Conservation (phyloP, 345 rosid species). For the Citrus trifoliata region DNA sequence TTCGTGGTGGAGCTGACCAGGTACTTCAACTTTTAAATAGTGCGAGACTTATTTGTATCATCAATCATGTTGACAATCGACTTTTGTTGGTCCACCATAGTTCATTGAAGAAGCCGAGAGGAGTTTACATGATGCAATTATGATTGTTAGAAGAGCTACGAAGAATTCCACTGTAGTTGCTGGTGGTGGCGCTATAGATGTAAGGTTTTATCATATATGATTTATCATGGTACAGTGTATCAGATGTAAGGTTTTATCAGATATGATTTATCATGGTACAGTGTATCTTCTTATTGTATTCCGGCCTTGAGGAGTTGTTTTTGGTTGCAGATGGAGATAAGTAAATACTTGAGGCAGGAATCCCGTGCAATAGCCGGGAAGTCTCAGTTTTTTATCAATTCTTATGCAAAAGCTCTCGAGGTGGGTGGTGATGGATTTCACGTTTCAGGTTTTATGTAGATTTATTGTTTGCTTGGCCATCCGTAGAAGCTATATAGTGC, state of each 20-base stretch:
- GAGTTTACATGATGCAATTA: constrained; percentile 98
- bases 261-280: neutral
- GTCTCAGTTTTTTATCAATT: constrained; percentile 90
- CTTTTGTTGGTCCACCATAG: constrained; percentile 32
- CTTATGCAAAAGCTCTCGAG: constrained; percentile 99
- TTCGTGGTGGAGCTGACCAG: constrained; percentile 99
- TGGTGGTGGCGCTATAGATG: constrained; percentile 99
- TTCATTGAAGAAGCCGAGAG: constrained; percentile 99
- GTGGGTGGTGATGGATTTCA: constrained; percentile 32
- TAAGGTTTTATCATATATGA: constrained; percentile 32
- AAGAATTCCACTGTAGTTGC: constrained; percentile 98
- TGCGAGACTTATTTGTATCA: neutral
- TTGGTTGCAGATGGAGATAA: constrained; percentile 87
- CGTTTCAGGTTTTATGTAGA: constrained; percentile 4
- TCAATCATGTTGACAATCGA: neutral
- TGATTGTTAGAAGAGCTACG: constrained; percentile 97
- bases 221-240: neutral
- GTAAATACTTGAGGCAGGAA: constrained; percentile 87
- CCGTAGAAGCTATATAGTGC: neutral
- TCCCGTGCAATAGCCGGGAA: constrained; percentile 96
- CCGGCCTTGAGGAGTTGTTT: constrained; percentile 6
- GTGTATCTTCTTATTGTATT: neutral
- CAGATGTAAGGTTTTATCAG: constrained; percentile 57
- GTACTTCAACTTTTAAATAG: constrained; percentile 34
- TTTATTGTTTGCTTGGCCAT: neutral